Base-by-base conservation (phyloP, 352 stramenopile species). In the Aphanomyces stellatus region DNA sequence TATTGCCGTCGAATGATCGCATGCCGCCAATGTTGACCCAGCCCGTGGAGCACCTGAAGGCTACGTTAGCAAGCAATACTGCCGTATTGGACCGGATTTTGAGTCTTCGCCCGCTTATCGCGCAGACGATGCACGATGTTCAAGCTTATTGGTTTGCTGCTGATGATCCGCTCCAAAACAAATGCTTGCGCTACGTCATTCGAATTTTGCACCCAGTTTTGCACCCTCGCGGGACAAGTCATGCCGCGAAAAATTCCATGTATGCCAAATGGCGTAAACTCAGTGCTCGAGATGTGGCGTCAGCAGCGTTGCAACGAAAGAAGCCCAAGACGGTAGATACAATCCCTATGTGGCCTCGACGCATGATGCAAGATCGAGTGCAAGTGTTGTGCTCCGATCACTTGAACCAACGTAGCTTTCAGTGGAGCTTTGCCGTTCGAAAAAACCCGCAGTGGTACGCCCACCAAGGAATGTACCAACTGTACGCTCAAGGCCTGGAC, bases 261-360 rank as follows among this genome's bases (percentile, higher is more conserved):
- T 57, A 67, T 57, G 40, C 60, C 31, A 67, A 67, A 48, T 87
- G 80, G 57, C 76, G 77, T 60, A 83, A 83, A 62, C 71, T 77
- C 15, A 80, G 76, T 37, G 77, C 69, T 2, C 28, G 75, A 24
- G 80, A 92, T 62, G 63, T 82, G 22, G 75, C 78, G 27, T 90
- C 82, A 7, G 71, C 77, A 10, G 71, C 72, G 2, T 67, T 87
- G 33, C 72, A 71, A 2, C 77, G 25, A n/a, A 31, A 40, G 40
- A 35, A 49, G 31, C 41, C 27, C 19, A 67, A 49, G 27, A 67
- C 40, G 22, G 41, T 27, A 17, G 8, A 37, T 4, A 37, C 60
- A 24, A 59, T 67, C 15, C 60, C 60, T 4, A 28, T 67, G 13
- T 49, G 48, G 60, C 60, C 60, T 19, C 60, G 60, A 40, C 60